Evolutionary conservation across 176 grass and related monocot species (phyloP).

Genomic region (Bromus sterilis): DNA sequence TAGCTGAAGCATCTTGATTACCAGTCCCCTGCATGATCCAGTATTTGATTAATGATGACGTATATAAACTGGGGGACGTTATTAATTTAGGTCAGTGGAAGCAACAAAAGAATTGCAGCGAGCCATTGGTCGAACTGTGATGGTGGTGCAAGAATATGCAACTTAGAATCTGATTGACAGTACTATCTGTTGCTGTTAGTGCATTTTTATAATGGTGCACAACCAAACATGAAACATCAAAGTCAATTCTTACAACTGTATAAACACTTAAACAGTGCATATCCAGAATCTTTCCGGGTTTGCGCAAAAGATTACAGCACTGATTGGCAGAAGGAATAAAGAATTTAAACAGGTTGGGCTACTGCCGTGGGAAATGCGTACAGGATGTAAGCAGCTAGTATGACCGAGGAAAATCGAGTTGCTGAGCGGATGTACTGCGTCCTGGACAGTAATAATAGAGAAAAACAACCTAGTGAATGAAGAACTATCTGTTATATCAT

Average conservation of each 20-base stretch:
- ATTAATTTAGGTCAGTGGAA: background rate
- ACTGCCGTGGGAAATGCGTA: background rate
- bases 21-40: conserved; percentile 25
- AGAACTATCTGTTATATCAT: too few species aligned
- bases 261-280: too few species aligned
- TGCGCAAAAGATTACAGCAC: background rate
- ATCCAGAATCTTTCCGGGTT: too few species aligned
- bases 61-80: background rate
- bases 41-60: background rate
- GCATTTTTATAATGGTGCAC: background rate
- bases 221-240: background rate
- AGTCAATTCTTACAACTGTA: background rate
- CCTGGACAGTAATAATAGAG: background rate
- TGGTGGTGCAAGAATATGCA: background rate
- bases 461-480: too few species aligned
- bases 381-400: background rate
- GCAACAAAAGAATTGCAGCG: background rate
- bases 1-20: conserved; percentile 50
- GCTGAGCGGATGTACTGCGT: background rate
- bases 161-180: background rate
- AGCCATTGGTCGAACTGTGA: background rate
- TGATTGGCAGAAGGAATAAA: background rate
- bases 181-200: background rate
- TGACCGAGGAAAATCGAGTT: background rate
- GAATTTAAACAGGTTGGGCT: background rate